Conservation (phyloP, 805 yeast species). For the Metschnikowia drakensbergensis region DNA sequence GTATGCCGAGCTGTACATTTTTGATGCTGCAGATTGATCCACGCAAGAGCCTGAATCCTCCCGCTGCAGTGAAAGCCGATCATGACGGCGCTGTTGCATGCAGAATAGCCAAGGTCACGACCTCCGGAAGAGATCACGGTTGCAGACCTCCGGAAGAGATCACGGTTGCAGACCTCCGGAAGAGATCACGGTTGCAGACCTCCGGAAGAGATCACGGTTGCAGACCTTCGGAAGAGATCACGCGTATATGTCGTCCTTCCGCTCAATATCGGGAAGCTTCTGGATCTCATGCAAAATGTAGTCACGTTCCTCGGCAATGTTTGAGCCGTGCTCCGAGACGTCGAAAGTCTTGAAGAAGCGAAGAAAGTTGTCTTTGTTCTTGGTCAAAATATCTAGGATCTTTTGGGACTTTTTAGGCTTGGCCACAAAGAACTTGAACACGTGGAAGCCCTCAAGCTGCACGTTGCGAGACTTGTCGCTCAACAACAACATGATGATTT, state of each 20-base stretch:
- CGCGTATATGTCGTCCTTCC: slow-evolving; percentile 10
- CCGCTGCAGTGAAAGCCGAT: no score
- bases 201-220: no score
- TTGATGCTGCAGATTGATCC: no score
- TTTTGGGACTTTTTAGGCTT: slow-evolving; percentile 86
- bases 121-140: no score
- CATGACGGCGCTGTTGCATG: no score
- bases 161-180: no score
- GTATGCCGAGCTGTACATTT: no score
- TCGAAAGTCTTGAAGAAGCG: slow-evolving; percentile 65
- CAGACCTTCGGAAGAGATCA: no score
- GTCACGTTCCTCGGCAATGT: slow-evolving; percentile 72
- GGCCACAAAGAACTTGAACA: slow-evolving; percentile 93
- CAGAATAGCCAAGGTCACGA: no score
- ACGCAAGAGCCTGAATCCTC: no score
- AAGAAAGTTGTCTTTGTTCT: slow-evolving; percentile 75
- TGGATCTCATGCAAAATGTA: slow-evolving; percentile 75
- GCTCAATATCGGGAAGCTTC: slow-evolving; percentile 58
- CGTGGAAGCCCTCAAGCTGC: slow-evolving; percentile 87
- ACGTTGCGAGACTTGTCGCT: slow-evolving; percentile 87
- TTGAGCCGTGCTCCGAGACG: slow-evolving; percentile 58
- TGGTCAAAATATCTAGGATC: slow-evolving; percentile 73
- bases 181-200: no score
- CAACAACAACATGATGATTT: slow-evolving; percentile 77
- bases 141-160: no score